Base-by-base conservation (phyloP, 768 basidiomycete genomes). In the Serendipita vermifera region DNA sequence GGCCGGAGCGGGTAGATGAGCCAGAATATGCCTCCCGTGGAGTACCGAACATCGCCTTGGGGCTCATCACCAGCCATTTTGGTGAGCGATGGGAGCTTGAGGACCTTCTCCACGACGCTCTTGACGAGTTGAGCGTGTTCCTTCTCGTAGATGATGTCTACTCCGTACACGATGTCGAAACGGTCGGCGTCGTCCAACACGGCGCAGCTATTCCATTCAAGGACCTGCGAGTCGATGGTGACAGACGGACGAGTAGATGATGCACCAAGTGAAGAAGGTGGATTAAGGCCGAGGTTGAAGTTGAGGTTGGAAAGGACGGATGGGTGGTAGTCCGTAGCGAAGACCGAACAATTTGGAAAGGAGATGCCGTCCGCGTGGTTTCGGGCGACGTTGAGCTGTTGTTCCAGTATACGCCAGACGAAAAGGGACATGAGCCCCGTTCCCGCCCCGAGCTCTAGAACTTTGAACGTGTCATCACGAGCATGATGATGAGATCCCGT, bases 361-460 rank as follows among this genome's bases (percentile, higher is more conserved):
- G 9, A 31, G 0, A 71, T 4, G 62, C 55, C 0, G 70, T 63
- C 5, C 59, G 56, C 1, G 63, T 59, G 17, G 61, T 48, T n/a
- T 48, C 13, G 43, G 29, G 58, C 57, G 5, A 36, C 22, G 11
- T 38, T 5, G 51, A 54, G 43, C 38, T 57, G 61, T 48, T 4
- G 56, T 5, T 56, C 62, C 6, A 78, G 65, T 2, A 82, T 62
- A 61, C 76, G 80, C 1, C 79, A 77, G 1, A 74, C 70, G 9
- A 78, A 73, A 59, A 92, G 82, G 60, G 85, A 85, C n/a, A 90
- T 74, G 55, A 90, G 70, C 3, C 88, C 88, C 0, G 88, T 91
- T 2, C 88, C 88, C 0, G 86, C 85, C 3, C 88, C 87, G n/a
- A 92, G 75, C 66, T 92, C 87, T 38, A 91, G 74, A 11, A 90